Percentiles rank a stretch among this genome's conserved stretches.
These are phyloP conservation scores for Barnettozyma salicaria DNA, from an alignment of 805 yeast genomes.

Conservation along the genomic window DNA sequence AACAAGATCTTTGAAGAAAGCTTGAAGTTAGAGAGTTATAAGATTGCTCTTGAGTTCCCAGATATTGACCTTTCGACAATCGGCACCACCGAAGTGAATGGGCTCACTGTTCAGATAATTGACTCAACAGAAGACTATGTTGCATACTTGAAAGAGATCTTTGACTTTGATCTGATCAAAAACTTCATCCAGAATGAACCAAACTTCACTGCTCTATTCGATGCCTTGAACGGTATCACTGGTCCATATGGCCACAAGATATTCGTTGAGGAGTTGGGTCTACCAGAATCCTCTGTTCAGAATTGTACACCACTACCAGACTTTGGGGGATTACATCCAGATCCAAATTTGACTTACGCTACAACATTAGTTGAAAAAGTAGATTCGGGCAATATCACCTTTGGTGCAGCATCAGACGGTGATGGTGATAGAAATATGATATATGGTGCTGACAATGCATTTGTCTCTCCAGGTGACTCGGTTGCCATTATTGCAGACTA, in stretches of 20 bases:
- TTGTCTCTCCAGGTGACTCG: conserved; percentile 97
- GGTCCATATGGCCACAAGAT: conserved; percentile 91
- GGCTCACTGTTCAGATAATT: conserved; percentile 70
- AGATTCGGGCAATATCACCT: conserved; percentile 74
- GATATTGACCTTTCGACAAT: conserved; percentile 54
- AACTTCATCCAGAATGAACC: conserved; percentile 52
- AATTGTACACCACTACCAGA: conserved; percentile 78
- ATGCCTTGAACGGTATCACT: conserved; percentile 90
- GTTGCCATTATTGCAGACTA: conserved; percentile 97
- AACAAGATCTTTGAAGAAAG: conserved; percentile 75
- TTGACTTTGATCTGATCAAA: conserved; percentile 80
- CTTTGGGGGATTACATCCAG: conserved; percentile 97
- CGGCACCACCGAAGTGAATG: conserved; percentile 50
- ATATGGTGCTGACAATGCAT: conserved; percentile 80
- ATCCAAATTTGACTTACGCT: conserved; percentile 95
- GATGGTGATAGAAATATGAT: conserved; percentile 99
- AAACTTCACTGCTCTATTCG: conserved; percentile 73
- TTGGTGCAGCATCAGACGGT: conserved; percentile 99
- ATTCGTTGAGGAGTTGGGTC: conserved; percentile 78
- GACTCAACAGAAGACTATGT: conserved; percentile 80
- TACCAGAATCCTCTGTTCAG: conserved; percentile 66
- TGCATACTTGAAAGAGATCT: conserved; percentile 70
- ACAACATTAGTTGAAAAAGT: conserved; percentile 78
- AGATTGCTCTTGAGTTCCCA: conserved; percentile 52
- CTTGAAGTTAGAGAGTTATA: conserved; percentile 51